Evolutionary conservation across 139 green algal species (phyloP).

Genomic region (Micractinium conductrix): DNA sequence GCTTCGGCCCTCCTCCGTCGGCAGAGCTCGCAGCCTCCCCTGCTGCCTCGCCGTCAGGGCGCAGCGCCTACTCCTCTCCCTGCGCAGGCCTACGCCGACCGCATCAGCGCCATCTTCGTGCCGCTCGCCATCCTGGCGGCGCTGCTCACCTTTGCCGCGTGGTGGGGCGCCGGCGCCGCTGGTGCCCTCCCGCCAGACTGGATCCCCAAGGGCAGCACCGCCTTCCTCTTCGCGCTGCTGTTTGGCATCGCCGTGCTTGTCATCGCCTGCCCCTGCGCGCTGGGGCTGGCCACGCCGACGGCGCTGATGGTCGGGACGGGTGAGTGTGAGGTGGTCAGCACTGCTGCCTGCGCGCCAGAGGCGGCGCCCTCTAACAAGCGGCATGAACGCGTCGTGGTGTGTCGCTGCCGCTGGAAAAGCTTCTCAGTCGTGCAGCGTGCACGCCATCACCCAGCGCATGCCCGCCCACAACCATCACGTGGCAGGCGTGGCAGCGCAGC

Average conservation of each 20-base stretch:
- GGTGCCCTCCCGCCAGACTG: constrained; percentile 57
- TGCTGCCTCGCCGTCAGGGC: no score
- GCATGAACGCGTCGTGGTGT: no score
- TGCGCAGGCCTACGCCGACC: constrained; percentile 74
- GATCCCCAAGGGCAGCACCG: constrained; percentile 75
- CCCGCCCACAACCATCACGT: no score
- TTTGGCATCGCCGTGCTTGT: constrained; percentile 95
- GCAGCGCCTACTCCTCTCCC: not conserved
- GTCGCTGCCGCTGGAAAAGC: no score
- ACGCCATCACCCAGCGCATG: no score
- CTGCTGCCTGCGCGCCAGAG: not conserved
- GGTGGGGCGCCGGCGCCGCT: constrained; percentile 35
- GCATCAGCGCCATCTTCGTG: constrained; percentile 86
- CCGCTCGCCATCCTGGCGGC: constrained; percentile 80
- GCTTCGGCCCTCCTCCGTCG: no score
- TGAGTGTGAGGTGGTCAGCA: not conserved
- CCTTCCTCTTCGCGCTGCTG: constrained; percentile 90
- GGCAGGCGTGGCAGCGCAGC: constrained; percentile 69
- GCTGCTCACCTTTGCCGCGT: not conserved
- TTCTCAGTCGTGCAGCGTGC: no score
- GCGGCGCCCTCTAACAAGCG: no score
- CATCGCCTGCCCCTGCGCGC: constrained; percentile 96
- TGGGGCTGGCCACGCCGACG: constrained; percentile 95
- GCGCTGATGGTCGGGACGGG: constrained; percentile 95
- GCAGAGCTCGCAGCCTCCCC: no score